Evolutionary conservation across 1,284 basidiomycete species (phyloP), one percentile per base, ranked within the genome.

Genomic region (Tilletiopsis washingtonensis): DNA sequence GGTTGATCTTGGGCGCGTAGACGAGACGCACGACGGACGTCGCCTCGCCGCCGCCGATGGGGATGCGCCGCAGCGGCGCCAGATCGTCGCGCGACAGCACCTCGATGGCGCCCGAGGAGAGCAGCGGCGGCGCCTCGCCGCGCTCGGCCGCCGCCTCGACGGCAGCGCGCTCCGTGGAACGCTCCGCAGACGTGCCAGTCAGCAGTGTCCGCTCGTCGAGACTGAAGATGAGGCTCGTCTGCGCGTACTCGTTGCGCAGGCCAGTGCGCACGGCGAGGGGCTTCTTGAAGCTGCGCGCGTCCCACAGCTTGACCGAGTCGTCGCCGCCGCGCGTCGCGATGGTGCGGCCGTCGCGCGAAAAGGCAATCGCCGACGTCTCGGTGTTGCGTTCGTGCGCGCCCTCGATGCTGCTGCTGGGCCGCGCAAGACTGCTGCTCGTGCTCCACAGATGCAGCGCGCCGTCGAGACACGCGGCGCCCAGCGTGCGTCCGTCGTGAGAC

Each of bases 301-400:
- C 93, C 93, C 94, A 99, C 38, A 97, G 36, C 76, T 97, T 99
- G 45, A 97, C 84, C 0, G 88, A 91, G 65, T 89, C 84, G 75
- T 99, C 94, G 1, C 86, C 87, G 20, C 91, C 90, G 58, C 94
- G 79, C 2, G 88, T 90, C 2, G 57, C 58, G 19, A 97, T 75
- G 7, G 83, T 86, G 46, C 79, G 78, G 1, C 85, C 85, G 70
- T 97, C 91, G 37, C 86, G 79, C 4, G 86, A 84, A 69, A 91
- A 94, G 4, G 82, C 81, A 25, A 98, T 73, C 1, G 85, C 85
- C 2, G 88, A 88, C 1, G 85, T 89, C 66, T 89, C 87, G 0
- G 82, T 85, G 32, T 81, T 82, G 71, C 86, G 89, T 21, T 75
- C 75, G 72, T 98, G 94, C 2, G 93, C 93, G 25, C 79, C 81